phyloP scores from a whole-genome alignment of 345 rosid species.

The Ailanthus altissimus region DNA sequence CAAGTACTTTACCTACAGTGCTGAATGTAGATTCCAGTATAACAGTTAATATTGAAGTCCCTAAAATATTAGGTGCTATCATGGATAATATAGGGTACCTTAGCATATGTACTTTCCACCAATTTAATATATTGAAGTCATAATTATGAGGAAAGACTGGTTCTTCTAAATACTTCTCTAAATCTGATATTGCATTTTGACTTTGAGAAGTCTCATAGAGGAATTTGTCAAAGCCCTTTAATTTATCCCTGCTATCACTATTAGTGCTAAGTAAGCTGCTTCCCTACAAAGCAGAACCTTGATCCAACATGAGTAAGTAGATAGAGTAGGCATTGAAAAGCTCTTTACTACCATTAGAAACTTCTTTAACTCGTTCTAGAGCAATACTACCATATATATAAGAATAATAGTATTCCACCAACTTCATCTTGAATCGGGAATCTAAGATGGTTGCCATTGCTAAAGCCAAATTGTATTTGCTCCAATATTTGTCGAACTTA shows the following conservation, averaged over 20 bases:
- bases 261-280: slow-evolving; percentile 61
- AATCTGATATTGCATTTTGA: slow-evolving; percentile 60
- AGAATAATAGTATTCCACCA: too few relatives aligned
- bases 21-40: slow-evolving; percentile 55
- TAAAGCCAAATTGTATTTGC: too few relatives aligned
- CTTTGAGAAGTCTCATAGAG: slow-evolving; percentile 83
- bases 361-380: slow-evolving; percentile 78
- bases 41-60: slow-evolving; percentile 76
- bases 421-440: too few relatives aligned
- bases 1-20: slow-evolving; percentile 58
- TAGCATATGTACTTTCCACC: slow-evolving; percentile 98
- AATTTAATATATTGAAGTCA: slow-evolving; percentile 79
- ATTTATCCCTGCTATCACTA: slow-evolving; percentile 64
- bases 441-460: too few relatives aligned
- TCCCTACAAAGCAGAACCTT: slow-evolving; percentile 76
- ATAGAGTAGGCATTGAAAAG: slow-evolving; percentile 81
- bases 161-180: slow-evolving; percentile 90
- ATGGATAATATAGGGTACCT: slow-evolving; percentile 87
- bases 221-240: slow-evolving; percentile 88
- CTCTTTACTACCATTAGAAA: slow-evolving; percentile 73
- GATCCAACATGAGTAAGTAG: slow-evolving; percentile 68
- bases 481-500: slow-evolving; percentile 88
- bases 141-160: slow-evolving; percentile 82
- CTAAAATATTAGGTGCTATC: slow-evolving; percentile 92
- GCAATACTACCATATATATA: too few relatives aligned